Base-by-base conservation (phyloP, 73 alveolate species). In the Halteria grandinella region DNA sequence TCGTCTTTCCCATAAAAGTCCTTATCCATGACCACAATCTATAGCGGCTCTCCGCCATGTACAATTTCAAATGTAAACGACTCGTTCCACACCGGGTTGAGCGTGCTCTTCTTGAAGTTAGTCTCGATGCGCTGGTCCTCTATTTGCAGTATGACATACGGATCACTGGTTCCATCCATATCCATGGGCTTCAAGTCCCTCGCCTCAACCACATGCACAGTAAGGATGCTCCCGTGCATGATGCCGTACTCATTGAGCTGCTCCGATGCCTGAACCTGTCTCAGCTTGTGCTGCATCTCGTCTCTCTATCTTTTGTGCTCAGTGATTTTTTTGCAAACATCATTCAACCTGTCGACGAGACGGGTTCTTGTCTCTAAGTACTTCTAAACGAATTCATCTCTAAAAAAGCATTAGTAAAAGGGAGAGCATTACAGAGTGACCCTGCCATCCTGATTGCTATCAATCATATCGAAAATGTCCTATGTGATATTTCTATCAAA, bases 181-280 rank as follows among this genome's bases (percentile, higher is more conserved):
- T 87, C 90, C 92, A 80, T 79, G 8, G 95, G 92, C 23, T 64
- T 82, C 52, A 87, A 52, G 29, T 87, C 76, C 40, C 89, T 57
- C 2, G 92, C 92, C 44, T 83, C 95, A 27, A 87, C 73, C 12
- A 87, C 90, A 15, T 81, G 66, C 33, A 74, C 88, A 23, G 85
- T 87, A 0, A 87, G 79, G 20, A 55, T 55, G 18, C 84, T 48
- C 12, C 88, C 91, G 27, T 82, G 75, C 95, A 87, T 87, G 40
- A 87, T 81, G 0, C 92, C 92, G 45, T 74, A 53, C 34, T 73
- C 69, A 50, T 87, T 87, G 12, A 75, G 20, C 10, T 25, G 37
- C 63, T 86, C 91, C 11, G 69, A 18, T 23, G 69, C 88, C 39
- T 75, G 79, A n/a, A 48, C 75, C 59, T 53, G 44, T 23, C 28